Conservation (phyloP, 164 flowering plant genomes). For the Magnolia changhungtana region DNA sequence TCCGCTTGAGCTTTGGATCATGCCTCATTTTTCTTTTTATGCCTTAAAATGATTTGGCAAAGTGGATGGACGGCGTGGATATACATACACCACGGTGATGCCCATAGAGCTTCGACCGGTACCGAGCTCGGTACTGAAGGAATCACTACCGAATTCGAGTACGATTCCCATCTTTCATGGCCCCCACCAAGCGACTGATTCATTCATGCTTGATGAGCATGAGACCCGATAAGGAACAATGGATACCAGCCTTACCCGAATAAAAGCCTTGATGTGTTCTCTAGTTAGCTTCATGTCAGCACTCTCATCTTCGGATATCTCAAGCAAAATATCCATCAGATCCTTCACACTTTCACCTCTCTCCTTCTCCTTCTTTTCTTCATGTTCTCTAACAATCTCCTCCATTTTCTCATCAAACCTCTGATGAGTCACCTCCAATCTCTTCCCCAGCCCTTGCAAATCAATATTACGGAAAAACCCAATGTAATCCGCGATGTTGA, state of each 20-base stretch:
- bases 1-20: too few species aligned
- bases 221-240: not conserved
- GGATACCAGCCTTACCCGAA: slow-evolving; percentile 35
- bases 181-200: too few species aligned
- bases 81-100: too few species aligned
- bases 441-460: slow-evolving; percentile 43
- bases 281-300: slow-evolving; percentile 43
- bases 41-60: too few species aligned
- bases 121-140: too few species aligned
- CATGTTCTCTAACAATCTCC: slow-evolving; percentile 34
- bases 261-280: slow-evolving; percentile 52
- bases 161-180: too few species aligned
- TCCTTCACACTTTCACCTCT: slow-evolving; percentile 31
- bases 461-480: slow-evolving; percentile 40
- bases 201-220: not conserved
- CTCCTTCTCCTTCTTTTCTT: slow-evolving; percentile 19
- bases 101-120: too few species aligned
- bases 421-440: slow-evolving; percentile 22
- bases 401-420: slow-evolving; percentile 47
- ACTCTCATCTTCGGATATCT: slow-evolving; percentile 31
- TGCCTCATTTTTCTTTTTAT: too few species aligned
- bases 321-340: slow-evolving; percentile 50
- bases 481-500: slow-evolving; percentile 45
- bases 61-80: too few species aligned
- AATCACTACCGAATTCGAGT: too few species aligned